Base-by-base conservation (phyloP, 371 early-diverging fungal genomes). In the Mortierella sp. region DNA sequence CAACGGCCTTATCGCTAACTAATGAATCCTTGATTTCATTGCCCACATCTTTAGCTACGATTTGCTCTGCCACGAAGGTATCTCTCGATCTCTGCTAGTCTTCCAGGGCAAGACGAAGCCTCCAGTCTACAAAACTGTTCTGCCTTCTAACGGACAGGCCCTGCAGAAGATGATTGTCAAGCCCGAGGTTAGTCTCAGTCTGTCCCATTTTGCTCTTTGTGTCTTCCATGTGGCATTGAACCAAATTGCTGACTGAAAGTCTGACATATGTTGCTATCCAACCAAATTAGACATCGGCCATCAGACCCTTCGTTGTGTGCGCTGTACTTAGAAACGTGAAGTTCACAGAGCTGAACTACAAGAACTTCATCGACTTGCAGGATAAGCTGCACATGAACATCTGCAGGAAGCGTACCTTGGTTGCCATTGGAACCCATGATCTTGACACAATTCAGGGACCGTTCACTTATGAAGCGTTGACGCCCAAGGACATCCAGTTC, bases 361-460 rank as follows among this genome's bases (percentile, higher is more conserved):
- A 94, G 65, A 93, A 92, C 79, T 98, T 99, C 84, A 99, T 99
- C 67, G 97, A 98, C 59, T 90, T 99, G 57, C 99, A 99, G 84
- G 99, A 99, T 76, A 99, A 99, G 87, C 91, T 99, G 42, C 99
- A 99, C 86, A 88, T 89, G 79, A 98, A 96, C 87, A 89, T 99
- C 72, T 95, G 99, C 87, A 93, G 95, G 78, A 96, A 97, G 86
- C 94, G 99, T 78, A 92, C 93, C 3, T 83, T 99, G 60, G 99
- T 97, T 17, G 94, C 99, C 19, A 98, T 99, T 72, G 99, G 99
- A 64, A 99, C 99, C 12, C 99, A 99, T 70, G 99, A 99, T 81
- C 85, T 99, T 34, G 99, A 98, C 79, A 98, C 97, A 9, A 85
- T 99, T 37, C 79, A 92, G 63, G 95, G 93, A 5, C 99, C 98